Base-by-base conservation (phyloP, 2,329 filamentous ascomycete species). In the Aspergillus pseudonomiae region DNA sequence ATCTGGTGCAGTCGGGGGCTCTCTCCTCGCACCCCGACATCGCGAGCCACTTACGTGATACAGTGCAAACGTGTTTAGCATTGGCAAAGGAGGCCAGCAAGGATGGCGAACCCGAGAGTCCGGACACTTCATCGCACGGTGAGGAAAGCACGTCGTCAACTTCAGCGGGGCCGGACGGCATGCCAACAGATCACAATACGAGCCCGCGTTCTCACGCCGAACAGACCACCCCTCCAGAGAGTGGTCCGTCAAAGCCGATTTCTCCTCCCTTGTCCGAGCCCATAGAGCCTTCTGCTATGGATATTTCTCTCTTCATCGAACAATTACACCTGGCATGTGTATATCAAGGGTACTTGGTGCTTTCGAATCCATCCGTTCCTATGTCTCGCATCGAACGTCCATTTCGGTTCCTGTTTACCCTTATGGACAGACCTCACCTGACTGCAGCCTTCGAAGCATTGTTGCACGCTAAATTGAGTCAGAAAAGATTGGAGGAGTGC, bases 331-430 rank as follows among this genome's bases (percentile, higher is more conserved):
- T 69, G 16, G 62, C 67, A 16, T 70, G 68, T 43, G 50, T 68
- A 28, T 68, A 66, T 36, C 67, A 70, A 43, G 68, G 61, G 2
- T 70, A 67, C 41, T 56, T 69, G 5, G 64, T 61, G n/a, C 48
- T 66, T 16, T 61, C 59, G 14, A 63, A 70, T 54, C 60, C 63
- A 1, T 56, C 67, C 6, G 41, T 73, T 16, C 30, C 62, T 1
- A 41, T 64, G 46, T 61, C 66, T 46, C 64, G 65, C 4, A 39
- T 73, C 21, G 64, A 68, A 32, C 57, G 46, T 21, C 67, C 69
- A 14, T 73, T 72, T 24, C 66, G 68, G 14, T 58, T 73, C n/a
- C 67, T 69, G 4, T 60, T 72, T 4, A 66, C 53, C 9, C 58
- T 70, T 2, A 69, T 72, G 68, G 65, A 66, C 4, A 62, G 70